Conservation (phyloP, 2,329 filamentous ascomycete genomes). For the Diaporthe sp. region DNA sequence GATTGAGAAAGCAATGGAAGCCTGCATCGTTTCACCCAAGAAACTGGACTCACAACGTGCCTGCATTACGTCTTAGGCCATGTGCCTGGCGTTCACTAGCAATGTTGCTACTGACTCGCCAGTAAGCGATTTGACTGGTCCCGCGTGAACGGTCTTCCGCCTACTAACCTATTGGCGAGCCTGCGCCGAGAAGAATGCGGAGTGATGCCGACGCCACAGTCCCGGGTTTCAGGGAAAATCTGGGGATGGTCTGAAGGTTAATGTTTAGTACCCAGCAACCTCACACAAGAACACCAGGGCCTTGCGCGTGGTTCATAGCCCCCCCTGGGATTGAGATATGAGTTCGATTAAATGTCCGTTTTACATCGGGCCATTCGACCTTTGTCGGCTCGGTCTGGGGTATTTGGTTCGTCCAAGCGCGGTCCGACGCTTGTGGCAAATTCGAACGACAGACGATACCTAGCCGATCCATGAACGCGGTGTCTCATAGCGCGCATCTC, state of each 20-base stretch:
- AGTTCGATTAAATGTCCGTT: not conserved
- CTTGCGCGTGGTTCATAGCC: not conserved
- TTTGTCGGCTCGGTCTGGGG: not conserved
- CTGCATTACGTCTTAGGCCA: not conserved
- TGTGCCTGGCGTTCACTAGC: not conserved
- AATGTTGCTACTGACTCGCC: conserved; percentile 15
- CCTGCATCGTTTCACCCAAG: not conserved
- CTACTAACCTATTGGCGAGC: not conserved
- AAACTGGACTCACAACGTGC: not conserved
- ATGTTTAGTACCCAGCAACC: not conserved
- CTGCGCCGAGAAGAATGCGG: conserved; percentile 9
- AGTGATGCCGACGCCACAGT: conserved; percentile 13
- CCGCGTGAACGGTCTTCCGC: not conserved
- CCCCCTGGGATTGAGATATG: too few species aligned
- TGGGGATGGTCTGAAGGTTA: conserved; percentile 15
- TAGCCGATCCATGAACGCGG: not conserved
- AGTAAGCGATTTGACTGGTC: conserved; percentile 8
- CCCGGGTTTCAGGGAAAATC: not conserved
- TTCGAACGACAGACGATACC: not conserved
- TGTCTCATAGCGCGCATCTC: not conserved
- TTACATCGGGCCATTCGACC: not conserved
- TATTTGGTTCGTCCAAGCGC: not conserved
- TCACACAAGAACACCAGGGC: not conserved
- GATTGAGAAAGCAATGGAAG: not conserved
- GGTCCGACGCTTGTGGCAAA: not conserved